Base-by-base conservation (phyloP, 352 stramenopile species). In the Globisporangium nodosum region DNA sequence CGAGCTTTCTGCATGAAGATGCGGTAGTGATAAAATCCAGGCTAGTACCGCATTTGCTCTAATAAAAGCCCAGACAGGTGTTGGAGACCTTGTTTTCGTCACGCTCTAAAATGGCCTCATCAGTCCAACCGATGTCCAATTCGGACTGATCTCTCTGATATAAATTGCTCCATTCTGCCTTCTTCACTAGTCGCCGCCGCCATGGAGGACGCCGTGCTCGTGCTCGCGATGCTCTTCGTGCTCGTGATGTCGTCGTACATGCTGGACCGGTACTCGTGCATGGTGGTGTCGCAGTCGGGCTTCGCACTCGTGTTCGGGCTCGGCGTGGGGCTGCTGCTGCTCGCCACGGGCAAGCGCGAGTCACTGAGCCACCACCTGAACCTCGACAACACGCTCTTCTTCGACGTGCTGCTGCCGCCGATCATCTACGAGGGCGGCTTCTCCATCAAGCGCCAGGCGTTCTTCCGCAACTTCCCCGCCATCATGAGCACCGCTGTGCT, bases 351-450 rank as follows among this genome's bases (percentile, higher is more conserved):
- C 54, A 85, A 83, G 52, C 73, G 84, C 56, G 80, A 73, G 49
- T 71, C 70, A 61, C 73, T 92, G 20, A 74, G 87, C 55, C 83
- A 70, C 52, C 85, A 92, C 61, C 65, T 94, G 65, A 92, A 92
- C 68, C 71, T 94, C 54, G 81, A 88, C 69, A 94, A 92, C 71
- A 88, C 81, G 56, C 76, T 94, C 55, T 94, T 94, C 69, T 94
- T 94, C 54, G 79, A 94, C 69, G 83, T 94, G 31, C 61, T 94
- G 58, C 65, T 94, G 61, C 85, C 85, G 33, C 85, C 85, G 24
- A 94, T 94, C 66, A 94, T 94, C 68, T 94, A 92, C 68, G 82
- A 94, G 65, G 81, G 75, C 42, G 85, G 85, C 40, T 94, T 94
- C 68, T 92, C 85, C 37, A 83, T 92, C 68, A 94, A 94, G 71